These are phyloP conservation scores for Phytophthora foliorum DNA, from an alignment of 352 stramenopile species.

Conservation along the genomic window DNA sequence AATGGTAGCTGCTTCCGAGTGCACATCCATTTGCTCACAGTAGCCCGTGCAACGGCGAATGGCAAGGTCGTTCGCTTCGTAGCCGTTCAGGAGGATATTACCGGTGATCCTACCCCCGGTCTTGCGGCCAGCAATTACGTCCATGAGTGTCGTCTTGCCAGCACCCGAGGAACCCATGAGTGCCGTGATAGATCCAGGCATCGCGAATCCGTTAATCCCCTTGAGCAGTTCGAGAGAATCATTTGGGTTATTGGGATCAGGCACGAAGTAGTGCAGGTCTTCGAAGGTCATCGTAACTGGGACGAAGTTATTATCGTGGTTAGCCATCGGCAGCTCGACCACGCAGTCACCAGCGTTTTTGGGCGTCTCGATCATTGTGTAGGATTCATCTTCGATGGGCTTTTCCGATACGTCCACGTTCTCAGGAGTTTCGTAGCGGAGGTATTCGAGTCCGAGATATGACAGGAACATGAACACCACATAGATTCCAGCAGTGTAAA, in stretches of 20 bases:
- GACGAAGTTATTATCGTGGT: conserved; percentile 27
- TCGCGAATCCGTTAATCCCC: conserved; percentile 26
- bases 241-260: conserved; percentile 41
- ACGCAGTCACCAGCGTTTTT: conserved; percentile 15
- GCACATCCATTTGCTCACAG: conserved; percentile 33
- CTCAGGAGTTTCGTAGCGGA: conserved; percentile 21
- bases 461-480: conserved; percentile 27
- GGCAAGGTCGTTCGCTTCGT: conserved; percentile 26
- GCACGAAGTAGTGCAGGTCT: conserved; percentile 60
- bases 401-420: conserved; percentile 30
- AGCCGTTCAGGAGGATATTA: conserved; percentile 27
- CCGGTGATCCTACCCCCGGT: conserved; percentile 14
- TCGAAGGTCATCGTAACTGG: conserved; percentile 38
- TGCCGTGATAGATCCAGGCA: conserved; percentile 27
- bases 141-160: conserved; percentile 27
- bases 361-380: conserved; percentile 22
- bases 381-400: conserved; percentile 14
- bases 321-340: conserved; percentile 6
- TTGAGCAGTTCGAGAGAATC: conserved; percentile 45
- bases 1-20: conserved; percentile 17
- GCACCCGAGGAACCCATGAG: conserved; percentile 76
- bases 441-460: conserved; percentile 16
- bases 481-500: conserved; percentile 19
- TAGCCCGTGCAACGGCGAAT: conserved; percentile 31
- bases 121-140: conserved; percentile 19